Conservation (phyloP, 2,329 filamentous ascomycete species). For the Purpureocillium takamizusanense region DNA sequence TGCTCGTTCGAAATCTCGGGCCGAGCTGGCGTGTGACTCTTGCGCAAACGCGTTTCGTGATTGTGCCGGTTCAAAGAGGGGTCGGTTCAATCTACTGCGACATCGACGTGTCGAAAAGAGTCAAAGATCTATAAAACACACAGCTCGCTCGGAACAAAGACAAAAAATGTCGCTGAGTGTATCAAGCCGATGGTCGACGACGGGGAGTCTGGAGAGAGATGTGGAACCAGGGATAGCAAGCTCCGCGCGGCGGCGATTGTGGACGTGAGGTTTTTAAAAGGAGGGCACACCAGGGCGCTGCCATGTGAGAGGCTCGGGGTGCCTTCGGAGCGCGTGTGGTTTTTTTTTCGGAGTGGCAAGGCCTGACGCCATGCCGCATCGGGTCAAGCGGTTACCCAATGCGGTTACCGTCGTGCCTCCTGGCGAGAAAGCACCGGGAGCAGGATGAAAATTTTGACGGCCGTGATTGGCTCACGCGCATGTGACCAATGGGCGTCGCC, state of each 20-base stretch:
- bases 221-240: too few relatives aligned
- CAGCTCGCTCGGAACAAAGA: neutral
- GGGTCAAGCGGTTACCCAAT: conserved; percentile 1
- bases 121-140: neutral
- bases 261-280: neutral
- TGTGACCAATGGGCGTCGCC: neutral
- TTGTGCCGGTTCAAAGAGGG: too few relatives aligned
- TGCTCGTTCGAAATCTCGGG: neutral
- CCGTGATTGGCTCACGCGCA: conserved; percentile 4
- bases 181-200: neutral
- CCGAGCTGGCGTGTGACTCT: neutral
- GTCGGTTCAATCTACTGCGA: neutral
- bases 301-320: conserved; percentile 1
- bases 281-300: neutral
- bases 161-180: conserved; percentile 1
- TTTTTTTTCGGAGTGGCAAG: conserved; percentile 1
- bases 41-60: too few relatives aligned
- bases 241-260: too few relatives aligned
- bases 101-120: neutral
- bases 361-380: conserved; percentile 5
- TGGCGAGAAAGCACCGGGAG: conserved; percentile 10
- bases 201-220: too few relatives aligned
- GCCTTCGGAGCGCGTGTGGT: neutral
- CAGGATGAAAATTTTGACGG: neutral
- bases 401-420: neutral